Percentiles rank a stretch among this genome's conserved stretches.
Conservation (phyloP, 768 basidiomycete genomes). For the Coprinopsis strossmayeri region DNA sequence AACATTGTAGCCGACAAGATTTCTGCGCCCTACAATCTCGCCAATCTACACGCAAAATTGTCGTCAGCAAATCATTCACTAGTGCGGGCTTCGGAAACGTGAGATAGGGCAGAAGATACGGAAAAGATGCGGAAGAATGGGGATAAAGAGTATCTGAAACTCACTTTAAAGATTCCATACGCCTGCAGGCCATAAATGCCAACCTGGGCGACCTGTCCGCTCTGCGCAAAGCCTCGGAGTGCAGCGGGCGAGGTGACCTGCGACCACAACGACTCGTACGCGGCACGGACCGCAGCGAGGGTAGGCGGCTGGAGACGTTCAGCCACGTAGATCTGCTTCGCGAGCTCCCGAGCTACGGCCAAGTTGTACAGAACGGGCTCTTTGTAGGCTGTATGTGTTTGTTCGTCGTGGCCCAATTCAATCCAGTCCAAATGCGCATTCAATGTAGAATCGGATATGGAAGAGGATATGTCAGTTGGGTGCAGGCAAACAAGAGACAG, state of each 20-base stretch:
- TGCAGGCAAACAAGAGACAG: background rate
- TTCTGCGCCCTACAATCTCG: constrained; percentile 80
- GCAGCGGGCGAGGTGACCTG: constrained; percentile 52
- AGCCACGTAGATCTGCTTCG: constrained; percentile 66
- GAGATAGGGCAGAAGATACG: background rate
- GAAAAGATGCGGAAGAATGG: background rate
- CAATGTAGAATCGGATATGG: background rate
- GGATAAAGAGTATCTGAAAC: constrained; percentile 15
- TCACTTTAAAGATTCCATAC: constrained; percentile 83
- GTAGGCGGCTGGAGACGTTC: constrained; percentile 72
- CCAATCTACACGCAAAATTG: constrained; percentile 79
- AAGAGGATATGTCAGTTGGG: background rate
- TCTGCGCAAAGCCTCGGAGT: constrained; percentile 52
- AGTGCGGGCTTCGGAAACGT: background rate
- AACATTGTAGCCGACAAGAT: constrained; percentile 72
- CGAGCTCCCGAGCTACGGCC: constrained; percentile 65
- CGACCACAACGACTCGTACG: constrained; percentile 61
- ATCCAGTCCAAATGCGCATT: constrained; percentile 1
- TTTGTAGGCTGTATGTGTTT: constrained; percentile 49
- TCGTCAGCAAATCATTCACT: too few relatives aligned
- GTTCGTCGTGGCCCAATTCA: too few relatives aligned
- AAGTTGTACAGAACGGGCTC: constrained; percentile 77
- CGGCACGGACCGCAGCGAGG: constrained; percentile 42
- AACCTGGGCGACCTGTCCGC: constrained; percentile 62
- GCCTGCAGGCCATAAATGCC: constrained; percentile 79